Evolutionary conservation across 805 yeast genomes (phyloP).

Genomic region (Saccharomyces eubayanus): DNA sequence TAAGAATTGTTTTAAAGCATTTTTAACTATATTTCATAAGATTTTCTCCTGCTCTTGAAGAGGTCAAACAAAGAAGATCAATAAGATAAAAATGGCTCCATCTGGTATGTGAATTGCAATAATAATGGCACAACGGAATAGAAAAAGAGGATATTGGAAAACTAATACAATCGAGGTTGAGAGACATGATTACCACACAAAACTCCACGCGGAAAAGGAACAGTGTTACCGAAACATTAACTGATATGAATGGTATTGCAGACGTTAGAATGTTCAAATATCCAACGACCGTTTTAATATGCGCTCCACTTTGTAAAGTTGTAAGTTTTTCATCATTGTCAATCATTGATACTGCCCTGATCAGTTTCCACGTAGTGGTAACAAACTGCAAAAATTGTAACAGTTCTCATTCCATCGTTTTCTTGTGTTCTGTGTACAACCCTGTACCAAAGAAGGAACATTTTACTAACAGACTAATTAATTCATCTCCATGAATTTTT

Average conservation of each 20-base stretch:
- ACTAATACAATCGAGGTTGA: neutral
- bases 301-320: neutral
- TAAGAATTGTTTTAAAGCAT: neutral
- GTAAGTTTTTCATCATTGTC: neutral
- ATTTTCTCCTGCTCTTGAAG: neutral
- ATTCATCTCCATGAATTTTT: slow-evolving; percentile 6
- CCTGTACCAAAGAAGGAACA: neutral
- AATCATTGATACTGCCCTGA: neutral
- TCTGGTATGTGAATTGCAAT: slow-evolving; percentile 30
- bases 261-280: neutral
- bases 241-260: neutral
- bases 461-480: slow-evolving; percentile 14
- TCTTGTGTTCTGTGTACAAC: neutral
- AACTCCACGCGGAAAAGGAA: neutral
- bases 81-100: slow-evolving; percentile 35
- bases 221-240: neutral
- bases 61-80: slow-evolving; percentile 2
- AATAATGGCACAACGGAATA: neutral
- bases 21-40: neutral
- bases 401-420: neutral
- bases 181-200: neutral
- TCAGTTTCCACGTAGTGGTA: neutral
- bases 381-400: neutral
- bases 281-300: too few relatives aligned
- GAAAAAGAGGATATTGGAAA: neutral